Evolutionary conservation across 2,329 filamentous ascomycete species (phyloP).

Genomic region (Verticillium dahliae): DNA sequence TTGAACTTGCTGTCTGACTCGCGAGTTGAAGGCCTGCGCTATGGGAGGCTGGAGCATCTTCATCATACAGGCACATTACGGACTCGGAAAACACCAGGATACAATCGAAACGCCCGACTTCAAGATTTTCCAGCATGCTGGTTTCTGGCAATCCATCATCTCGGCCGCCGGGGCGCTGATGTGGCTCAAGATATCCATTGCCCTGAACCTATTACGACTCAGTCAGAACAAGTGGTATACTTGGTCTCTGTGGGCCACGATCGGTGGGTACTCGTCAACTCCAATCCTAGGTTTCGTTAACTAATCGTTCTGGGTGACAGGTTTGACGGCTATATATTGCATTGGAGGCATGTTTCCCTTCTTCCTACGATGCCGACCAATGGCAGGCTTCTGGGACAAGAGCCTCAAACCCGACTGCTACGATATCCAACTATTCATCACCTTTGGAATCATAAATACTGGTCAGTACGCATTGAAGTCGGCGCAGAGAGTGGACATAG

Average conservation of each 20-base stretch:
- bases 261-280: conserved; percentile 4
- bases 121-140: conserved; percentile 28
- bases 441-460: conserved; percentile 1
- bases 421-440: conserved; percentile 2
- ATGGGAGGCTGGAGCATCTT: conserved; percentile 26
- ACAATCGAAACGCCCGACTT: conserved; percentile 26
- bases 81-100: conserved; percentile 36
- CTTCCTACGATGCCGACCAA: conserved; percentile 2
- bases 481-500: background rate
- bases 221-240: conserved; percentile 18
- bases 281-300: background rate
- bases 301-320: background rate
- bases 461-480: background rate
- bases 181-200: conserved; percentile 16
- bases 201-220: conserved; percentile 13
- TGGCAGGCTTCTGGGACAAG: conserved; percentile 4
- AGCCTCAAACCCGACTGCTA: conserved; percentile 3
- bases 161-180: conserved; percentile 22
- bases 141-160: conserved; percentile 38
- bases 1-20: background rate
- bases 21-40: conserved; percentile 17
- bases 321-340: background rate
- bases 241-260: conserved; percentile 15
- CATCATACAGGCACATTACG: conserved; percentile 33
- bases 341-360: background rate